Conservation (phyloP, 257 asterid species). For the Rhazya stricta region DNA sequence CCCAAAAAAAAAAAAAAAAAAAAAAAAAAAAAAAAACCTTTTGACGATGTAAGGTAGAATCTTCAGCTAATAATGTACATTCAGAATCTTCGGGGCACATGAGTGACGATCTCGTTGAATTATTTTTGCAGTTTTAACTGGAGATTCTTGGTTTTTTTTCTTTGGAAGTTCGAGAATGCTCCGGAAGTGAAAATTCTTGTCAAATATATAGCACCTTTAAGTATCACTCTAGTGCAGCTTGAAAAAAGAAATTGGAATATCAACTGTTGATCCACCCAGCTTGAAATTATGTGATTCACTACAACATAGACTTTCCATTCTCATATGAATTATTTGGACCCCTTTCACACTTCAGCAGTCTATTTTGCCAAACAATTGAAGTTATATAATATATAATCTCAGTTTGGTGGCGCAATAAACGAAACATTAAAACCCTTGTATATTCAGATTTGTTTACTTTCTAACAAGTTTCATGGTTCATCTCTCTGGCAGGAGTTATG, state of each 20-base stretch:
- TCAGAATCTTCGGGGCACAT: constrained; percentile 4
- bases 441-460: constrained; percentile 9
- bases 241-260: background rate
- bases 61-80: background rate
- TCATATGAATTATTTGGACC: background rate
- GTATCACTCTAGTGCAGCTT: background rate
- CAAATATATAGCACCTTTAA: background rate
- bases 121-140: background rate
- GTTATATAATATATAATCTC: background rate
- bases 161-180: background rate
- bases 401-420: background rate
- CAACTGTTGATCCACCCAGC: background rate
- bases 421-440: background rate
- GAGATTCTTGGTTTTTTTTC: background rate
- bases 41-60: background rate
- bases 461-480: constrained; percentile 21
- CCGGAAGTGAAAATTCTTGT: background rate
- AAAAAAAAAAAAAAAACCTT: too few relatives aligned
- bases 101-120: background rate
- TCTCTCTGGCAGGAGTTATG: constrained; percentile 66
- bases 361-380: background rate
- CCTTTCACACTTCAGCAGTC: background rate
- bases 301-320: background rate
- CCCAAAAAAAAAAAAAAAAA: too few relatives aligned
- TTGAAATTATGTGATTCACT: constrained; percentile 2